phyloP scores from a whole-genome alignment of 2,329 filamentous ascomycete species.

The Elsinoe ampelina region DNA sequence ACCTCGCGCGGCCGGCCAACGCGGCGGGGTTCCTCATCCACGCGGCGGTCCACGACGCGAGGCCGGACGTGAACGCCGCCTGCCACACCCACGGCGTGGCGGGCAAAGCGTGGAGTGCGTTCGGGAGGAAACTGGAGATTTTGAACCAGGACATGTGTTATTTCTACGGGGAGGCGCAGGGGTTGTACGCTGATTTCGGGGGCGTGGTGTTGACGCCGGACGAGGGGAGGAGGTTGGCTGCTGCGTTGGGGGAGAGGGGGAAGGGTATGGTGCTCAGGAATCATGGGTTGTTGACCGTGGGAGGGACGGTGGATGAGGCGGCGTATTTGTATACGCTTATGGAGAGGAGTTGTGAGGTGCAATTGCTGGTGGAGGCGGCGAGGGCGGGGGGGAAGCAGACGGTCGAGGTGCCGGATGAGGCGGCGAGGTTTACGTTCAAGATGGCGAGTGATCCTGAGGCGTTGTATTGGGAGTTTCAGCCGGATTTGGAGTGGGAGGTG shows the following conservation, averaged over 20 bases:
- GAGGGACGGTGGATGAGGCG: slow-evolving; percentile 63
- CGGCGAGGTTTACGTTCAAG: slow-evolving; percentile 45
- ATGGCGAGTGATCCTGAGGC: slow-evolving; percentile 40
- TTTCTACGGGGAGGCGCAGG: slow-evolving; percentile 53
- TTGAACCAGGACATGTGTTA: slow-evolving; percentile 58
- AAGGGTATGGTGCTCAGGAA: slow-evolving; percentile 59
- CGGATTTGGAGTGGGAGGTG: slow-evolving; percentile 40
- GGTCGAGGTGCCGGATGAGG: slow-evolving; percentile 46
- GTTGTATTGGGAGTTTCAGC: slow-evolving; percentile 45
- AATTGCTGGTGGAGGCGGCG: slow-evolving; percentile 60
- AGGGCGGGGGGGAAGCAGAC: slow-evolving; percentile 45
- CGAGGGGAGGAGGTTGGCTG: slow-evolving; percentile 56
- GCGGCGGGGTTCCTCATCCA: slow-evolving; percentile 63
- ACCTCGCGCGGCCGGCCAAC: slow-evolving; percentile 52
- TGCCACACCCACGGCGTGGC: slow-evolving; percentile 60
- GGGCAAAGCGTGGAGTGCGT: slow-evolving; percentile 59
- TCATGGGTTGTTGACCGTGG: slow-evolving; percentile 63
- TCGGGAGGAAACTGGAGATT: slow-evolving; percentile 59
- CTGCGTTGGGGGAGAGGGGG: slow-evolving; percentile 51
- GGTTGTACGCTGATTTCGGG: slow-evolving; percentile 46
- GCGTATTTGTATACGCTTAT: slow-evolving; percentile 60
- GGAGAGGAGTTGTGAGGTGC: slow-evolving; percentile 59
- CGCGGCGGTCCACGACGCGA: slow-evolving; percentile 57
- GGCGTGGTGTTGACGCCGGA: slow-evolving; percentile 54
- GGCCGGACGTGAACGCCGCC: slow-evolving; percentile 55